Evolutionary conservation across 768 basidiomycete genomes (phyloP), one percentile per base, ranked within the genome.

Genomic region (Cystofilobasidium ferigula): DNA sequence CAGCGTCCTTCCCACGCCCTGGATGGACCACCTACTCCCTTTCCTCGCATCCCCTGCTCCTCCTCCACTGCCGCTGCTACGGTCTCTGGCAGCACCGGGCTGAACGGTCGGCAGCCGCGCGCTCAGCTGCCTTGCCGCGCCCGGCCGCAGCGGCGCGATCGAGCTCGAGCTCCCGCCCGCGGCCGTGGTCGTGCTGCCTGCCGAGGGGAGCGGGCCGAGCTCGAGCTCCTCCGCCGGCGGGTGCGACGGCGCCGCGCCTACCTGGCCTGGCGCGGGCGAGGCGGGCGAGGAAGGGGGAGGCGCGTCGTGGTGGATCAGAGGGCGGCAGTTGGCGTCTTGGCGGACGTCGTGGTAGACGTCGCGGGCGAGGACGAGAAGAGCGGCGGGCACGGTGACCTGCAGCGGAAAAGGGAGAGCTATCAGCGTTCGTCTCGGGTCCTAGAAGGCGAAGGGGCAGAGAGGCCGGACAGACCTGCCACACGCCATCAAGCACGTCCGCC

Each of bases 381-480:
- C 90, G 56, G 89, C 89, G 0, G 93, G 89, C 14, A 89, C 80
- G 4, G 83, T 87, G 56, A 94, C 86, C 76, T n/a, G n/a, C n/a
- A n/a, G 20, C 22, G 54, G 47, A 36, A 22, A n/a, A 45, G 7
- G 5, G 30, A 24, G 34, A 8, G 43, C 4, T 20, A 51, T 51
- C 61, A 53, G 18, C 35, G 12, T 38, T 26, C 32, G 26, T 26
- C 22, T 2, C 1, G 2, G 36, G 7, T 16, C 36, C 16, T 42
- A n/a, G n/a, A n/a, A n/a, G n/a, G n/a, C 30, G 42, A 32, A n/a
- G 20, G 16, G n/a, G 22, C 32, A 12, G 24, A 13, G 5, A 45
- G 42, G 32, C 76, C 76, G 3, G n/a, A n/a, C n/a, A n/a, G n/a
- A n/a, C n/a, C n/a, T 74, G 74, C 63, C 73, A 69, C 0, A 72